Evolutionary conservation across 768 basidiomycete genomes (phyloP).

Genomic region (Podaxis mareebaensis): DNA sequence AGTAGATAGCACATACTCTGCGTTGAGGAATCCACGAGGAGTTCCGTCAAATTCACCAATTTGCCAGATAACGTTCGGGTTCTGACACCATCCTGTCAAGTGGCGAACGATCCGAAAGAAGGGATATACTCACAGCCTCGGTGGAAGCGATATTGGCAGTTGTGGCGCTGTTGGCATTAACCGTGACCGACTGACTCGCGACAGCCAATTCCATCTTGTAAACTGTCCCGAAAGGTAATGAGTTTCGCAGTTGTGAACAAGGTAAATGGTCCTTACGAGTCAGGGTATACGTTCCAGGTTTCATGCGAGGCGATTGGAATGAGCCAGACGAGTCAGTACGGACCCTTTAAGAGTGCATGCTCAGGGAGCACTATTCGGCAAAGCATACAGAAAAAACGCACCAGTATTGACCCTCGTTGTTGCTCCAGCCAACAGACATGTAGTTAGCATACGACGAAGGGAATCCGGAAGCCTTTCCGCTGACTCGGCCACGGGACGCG

Average conservation of each 20-base stretch:
- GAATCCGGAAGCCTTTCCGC: slow-evolving; percentile 30
- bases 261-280: slow-evolving; percentile 28
- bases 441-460: slow-evolving; percentile 22
- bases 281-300: slow-evolving; percentile 45
- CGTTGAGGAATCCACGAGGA: slow-evolving; percentile 37
- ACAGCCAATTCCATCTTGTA: slow-evolving; percentile 38
- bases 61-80: slow-evolving; percentile 29
- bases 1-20: slow-evolving; percentile 27
- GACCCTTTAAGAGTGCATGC: slow-evolving; percentile 21
- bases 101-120: slow-evolving; percentile 5
- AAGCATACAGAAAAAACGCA: slow-evolving; percentile 8
- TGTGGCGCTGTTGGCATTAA: slow-evolving; percentile 26
- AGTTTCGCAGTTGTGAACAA: background rate
- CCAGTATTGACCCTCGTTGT: slow-evolving; percentile 34
- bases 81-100: slow-evolving; percentile 34
- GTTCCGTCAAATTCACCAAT: slow-evolving; percentile 39
- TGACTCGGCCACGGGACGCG: slow-evolving; percentile 29
- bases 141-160: slow-evolving; percentile 33
- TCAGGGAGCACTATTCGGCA: background rate
- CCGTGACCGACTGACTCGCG: slow-evolving; percentile 26
- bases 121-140: slow-evolving; percentile 25
- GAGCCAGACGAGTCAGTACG: slow-evolving; percentile 30
- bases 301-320: slow-evolving; percentile 42
- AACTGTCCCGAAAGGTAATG: slow-evolving; percentile 21
- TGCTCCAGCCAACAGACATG: slow-evolving; percentile 30